Evolutionary conservation across 257 asterid species (phyloP), one percentile per base, ranked within the genome.

Genomic region (Dorcoceras hygrometricum): DNA sequence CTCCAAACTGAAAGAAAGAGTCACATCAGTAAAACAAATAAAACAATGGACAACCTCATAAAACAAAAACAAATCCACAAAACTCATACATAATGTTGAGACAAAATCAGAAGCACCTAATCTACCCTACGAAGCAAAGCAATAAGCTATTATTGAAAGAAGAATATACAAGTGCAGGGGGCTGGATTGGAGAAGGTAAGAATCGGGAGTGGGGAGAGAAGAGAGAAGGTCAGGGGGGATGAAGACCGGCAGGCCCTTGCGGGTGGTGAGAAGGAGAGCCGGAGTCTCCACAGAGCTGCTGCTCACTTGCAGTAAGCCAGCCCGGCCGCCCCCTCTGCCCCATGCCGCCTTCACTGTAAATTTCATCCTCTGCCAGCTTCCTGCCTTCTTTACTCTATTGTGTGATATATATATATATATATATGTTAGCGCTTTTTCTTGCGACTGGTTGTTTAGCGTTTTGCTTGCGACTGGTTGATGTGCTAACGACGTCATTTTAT

Each of bases 191-290:
- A 90, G 82, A 58, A 93, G 87, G 73, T 82, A 81, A 55, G 90
- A 87, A 50, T 87, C 89, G 0, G 98, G 96, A 61, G 63, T 65
- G 25, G 97, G 97, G 57, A 93, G 96, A 39, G 95, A 75, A 29
- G 87, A 72, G 70, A 93, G 89, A 43, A 80, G 95, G 83, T 93
- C 99, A 11, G 99, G 99, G 26, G 97, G 69, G 68, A 90, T 88
- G 84, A 84, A 93, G 53, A 79, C 71, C 63, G 99, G 97, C 61
- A 93, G 81, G 25, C 96, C 96, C 77, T 93, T 93, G 62, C 94
- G 92, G 59, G 99, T 90, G 16, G 82, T 79, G 62, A 90, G 79
- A 63, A 90, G 90, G 28, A 93, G 92, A 10, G 95, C 96, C 1
- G 99, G 97, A 60, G 99, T 93, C 58, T 90, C 95, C 0, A 84